Conservation (phyloP, 495 filamentous ascomycete species). For the Immersiella caudata region DNA sequence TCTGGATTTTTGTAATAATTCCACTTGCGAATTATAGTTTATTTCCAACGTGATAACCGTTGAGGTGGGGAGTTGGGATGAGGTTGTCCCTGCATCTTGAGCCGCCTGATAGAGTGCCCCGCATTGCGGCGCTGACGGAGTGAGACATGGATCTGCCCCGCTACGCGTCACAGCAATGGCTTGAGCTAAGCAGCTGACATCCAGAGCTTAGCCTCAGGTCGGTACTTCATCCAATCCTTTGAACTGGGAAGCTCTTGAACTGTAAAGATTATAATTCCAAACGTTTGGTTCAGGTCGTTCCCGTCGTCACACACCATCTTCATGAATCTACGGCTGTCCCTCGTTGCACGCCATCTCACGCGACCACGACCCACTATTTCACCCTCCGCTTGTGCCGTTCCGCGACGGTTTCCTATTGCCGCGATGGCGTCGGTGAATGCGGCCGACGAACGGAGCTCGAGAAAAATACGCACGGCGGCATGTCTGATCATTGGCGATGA, state of each 20-base stretch:
- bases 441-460: constrained; percentile 55
- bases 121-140: constrained; percentile 15
- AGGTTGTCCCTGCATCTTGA: background rate
- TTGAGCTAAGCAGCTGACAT: background rate
- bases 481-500: constrained; percentile 97
- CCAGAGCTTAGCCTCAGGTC: background rate
- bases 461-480: constrained; percentile 83
- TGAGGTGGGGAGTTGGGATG: constrained; percentile 4
- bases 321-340: constrained; percentile 78
- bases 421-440: constrained; percentile 44
- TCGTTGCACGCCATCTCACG: constrained; percentile 72
- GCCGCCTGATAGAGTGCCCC: background rate
- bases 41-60: background rate
- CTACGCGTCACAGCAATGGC: constrained; percentile 1
- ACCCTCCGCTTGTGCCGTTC: constrained; percentile 49
- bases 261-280: background rate
- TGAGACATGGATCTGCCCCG: constrained; percentile 9
- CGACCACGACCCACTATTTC: constrained; percentile 60
- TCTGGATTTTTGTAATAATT: background rate
- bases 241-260: background rate
- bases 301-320: background rate
- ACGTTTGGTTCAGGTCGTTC: background rate
- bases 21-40: background rate
- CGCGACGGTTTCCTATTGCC: constrained; percentile 18
- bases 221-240: constrained; percentile 4